phyloP scores from a whole-genome alignment of 176 grass and related monocot species.

The Melocanna baccifera region DNA sequence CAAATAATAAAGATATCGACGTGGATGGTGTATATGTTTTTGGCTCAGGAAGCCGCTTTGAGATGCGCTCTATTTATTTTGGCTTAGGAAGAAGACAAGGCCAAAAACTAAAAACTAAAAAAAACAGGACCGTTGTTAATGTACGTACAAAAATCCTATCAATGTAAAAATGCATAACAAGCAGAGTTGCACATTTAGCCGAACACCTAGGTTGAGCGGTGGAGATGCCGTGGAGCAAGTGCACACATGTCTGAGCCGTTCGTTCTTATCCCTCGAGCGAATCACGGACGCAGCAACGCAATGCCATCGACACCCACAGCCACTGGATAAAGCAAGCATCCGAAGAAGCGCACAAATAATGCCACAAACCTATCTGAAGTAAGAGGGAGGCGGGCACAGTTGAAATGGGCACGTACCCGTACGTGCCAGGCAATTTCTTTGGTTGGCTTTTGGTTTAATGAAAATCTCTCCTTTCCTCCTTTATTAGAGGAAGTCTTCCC shows the following conservation, averaged over 20 bases:
- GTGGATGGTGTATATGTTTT: no score
- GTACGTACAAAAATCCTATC: neutral
- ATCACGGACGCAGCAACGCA: neutral
- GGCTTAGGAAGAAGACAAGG: no score
- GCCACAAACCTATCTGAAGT: neutral
- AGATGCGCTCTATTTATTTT: no score
- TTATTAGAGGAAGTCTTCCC: no score
- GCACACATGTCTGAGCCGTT: neutral
- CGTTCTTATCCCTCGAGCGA: constrained; percentile 9
- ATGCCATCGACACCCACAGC: neutral
- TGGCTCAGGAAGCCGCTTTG: accelerated
- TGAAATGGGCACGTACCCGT: neutral
- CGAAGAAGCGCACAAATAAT: neutral
- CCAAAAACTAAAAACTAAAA: no score
- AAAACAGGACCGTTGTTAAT: neutral
- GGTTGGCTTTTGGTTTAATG: no score
- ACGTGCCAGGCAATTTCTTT: neutral
- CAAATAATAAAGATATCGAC: no score
- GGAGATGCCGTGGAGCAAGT: neutral
- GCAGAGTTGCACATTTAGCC: neutral
- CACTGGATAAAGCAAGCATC: constrained; percentile 2
- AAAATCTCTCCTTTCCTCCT: no score
- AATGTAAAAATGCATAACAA: neutral
- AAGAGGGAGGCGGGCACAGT: neutral
- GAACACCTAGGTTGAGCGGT: neutral